Percentiles rank a stretch among this genome's conserved stretches.
phyloP scores from a whole-genome alignment of 805 yeast genomes.

The Myxozyma neotropica region DNA sequence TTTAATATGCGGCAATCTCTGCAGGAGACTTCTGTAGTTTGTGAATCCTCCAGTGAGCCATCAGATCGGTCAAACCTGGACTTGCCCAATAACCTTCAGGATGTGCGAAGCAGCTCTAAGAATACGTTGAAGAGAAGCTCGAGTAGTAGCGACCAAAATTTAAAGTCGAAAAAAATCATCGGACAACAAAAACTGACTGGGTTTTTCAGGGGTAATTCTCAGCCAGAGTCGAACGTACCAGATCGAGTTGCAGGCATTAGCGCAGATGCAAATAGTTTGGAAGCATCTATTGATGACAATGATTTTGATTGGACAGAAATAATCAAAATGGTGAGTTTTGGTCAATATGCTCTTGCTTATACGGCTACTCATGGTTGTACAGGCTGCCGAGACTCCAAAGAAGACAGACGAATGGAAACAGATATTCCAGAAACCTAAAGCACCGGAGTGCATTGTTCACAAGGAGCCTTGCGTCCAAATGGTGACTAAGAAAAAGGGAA shows the following conservation, averaged over 20 bases:
- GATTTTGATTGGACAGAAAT: slow-evolving; percentile 4
- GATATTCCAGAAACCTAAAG: slow-evolving; percentile 34
- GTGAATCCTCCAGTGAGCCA: not conserved
- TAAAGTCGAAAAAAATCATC: not conserved
- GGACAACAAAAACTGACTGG: slow-evolving; percentile 15
- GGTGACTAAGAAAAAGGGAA: slow-evolving; percentile 41
- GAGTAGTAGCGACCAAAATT: not conserved
- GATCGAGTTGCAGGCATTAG: not conserved
- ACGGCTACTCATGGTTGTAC: not conserved
- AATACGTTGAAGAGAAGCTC: not conserved
- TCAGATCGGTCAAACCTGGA: not conserved
- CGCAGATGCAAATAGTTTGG: not conserved
- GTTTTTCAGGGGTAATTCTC: not conserved
- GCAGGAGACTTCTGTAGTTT: not conserved
- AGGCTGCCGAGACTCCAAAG: not conserved
- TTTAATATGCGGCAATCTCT: slow-evolving; percentile 8
- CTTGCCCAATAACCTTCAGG: not conserved
- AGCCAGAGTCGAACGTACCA: no score
- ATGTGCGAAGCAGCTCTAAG: not conserved
- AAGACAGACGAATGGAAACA: slow-evolving; percentile 17
- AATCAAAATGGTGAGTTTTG: not conserved
- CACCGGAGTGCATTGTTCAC: slow-evolving; percentile 42
- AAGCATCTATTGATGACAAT: not conserved
- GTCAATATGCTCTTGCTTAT: not conserved
- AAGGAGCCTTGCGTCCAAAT: slow-evolving; percentile 42